A percentile compares a stretch with the other conserved stretches of the same genome.
Evolutionary conservation across 768 basidiomycete species (phyloP).

Genomic region (Xerocomellus dryophilus): DNA sequence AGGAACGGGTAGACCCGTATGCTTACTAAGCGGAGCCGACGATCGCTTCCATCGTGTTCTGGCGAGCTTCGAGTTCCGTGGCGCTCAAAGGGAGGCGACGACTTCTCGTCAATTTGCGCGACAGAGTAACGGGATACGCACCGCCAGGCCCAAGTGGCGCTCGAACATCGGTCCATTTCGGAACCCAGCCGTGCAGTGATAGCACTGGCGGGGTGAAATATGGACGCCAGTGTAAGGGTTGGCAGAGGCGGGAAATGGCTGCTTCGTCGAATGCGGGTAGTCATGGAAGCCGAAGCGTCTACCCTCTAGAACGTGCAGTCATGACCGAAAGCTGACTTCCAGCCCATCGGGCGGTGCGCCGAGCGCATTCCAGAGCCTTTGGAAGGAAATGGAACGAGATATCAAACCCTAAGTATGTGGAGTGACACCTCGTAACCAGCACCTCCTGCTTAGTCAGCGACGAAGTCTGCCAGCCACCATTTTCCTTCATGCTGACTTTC

Average conservation of each 20-base stretch:
- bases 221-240: background rate
- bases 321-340: background rate
- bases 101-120: conserved; percentile 1
- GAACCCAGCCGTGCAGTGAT: background rate
- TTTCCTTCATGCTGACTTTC: conserved; percentile 19
- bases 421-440: background rate
- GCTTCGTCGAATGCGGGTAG: background rate
- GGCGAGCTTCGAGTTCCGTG: conserved; percentile 2
- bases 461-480: background rate
- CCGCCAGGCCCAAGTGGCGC: background rate
- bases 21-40: conserved; percentile 15
- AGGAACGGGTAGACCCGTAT: background rate
- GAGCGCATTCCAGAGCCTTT: background rate
- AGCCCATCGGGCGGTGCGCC: background rate
- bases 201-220: background rate
- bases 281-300: conserved; percentile 10
- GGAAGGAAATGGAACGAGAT: background rate
- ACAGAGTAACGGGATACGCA: conserved; percentile 1
- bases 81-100: background rate
- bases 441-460: conserved; percentile 22
- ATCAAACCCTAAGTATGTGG: conserved; percentile 1
- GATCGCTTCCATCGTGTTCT: background rate
- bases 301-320: background rate
- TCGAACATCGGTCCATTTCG: conserved; percentile 7
- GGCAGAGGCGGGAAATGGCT: background rate